Percentiles rank a stretch among this genome's conserved stretches.
Conservation (phyloP, 148 eudicot species). For the Mesembryanthemum crystallinum region DNA sequence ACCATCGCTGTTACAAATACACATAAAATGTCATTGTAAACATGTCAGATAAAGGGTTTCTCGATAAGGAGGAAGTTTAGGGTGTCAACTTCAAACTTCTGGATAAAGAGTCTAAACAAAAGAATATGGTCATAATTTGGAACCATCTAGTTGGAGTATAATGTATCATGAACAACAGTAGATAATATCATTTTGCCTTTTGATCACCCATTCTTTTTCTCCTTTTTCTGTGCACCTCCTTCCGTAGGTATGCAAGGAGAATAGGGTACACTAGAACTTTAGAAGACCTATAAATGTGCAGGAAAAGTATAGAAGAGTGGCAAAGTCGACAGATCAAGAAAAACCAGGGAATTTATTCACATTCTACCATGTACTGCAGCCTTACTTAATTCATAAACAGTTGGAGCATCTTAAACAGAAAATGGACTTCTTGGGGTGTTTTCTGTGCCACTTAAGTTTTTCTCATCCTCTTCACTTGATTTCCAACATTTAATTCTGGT, state of each 20-base stretch:
- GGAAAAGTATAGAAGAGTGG: neutral
- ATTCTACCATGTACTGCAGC: neutral
- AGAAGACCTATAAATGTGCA: neutral
- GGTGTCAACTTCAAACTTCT: neutral
- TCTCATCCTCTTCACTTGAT: too few species aligned
- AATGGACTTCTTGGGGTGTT: too few species aligned
- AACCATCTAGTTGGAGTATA: neutral
- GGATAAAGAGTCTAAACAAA: neutral
- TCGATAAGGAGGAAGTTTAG: neutral
- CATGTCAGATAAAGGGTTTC: neutral
- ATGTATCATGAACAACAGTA: neutral
- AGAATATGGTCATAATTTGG: neutral
- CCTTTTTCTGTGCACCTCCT: neutral
- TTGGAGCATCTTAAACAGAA: neutral
- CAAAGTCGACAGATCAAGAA: neutral
- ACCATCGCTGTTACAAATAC: constrained; percentile 47
- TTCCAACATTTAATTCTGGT: too few species aligned
- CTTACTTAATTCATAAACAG: neutral
- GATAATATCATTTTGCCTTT: neutral
- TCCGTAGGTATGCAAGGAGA: neutral
- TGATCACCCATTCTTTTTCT: neutral
- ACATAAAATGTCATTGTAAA: constrained; percentile 12
- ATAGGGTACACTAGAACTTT: neutral
- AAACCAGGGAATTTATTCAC: neutral
- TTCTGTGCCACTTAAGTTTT: too few species aligned